Conservation (phyloP, 495 filamentous ascomycete species). For the Collariella sp. region DNA sequence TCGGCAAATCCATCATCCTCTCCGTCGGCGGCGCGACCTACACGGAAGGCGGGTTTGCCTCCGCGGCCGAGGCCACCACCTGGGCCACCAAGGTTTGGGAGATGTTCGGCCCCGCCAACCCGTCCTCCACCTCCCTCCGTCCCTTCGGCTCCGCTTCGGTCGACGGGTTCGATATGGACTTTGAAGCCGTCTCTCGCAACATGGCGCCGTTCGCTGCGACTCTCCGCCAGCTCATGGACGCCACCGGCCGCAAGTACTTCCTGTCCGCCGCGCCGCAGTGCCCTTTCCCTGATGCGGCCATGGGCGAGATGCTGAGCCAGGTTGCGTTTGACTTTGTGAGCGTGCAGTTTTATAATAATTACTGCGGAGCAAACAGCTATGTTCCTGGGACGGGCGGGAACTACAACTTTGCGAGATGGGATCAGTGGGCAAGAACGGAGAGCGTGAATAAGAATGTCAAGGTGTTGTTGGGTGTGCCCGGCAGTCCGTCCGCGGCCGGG, state of each 20-base stretch:
- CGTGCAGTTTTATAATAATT: slow-evolving; percentile 64
- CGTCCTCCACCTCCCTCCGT: slow-evolving; percentile 33
- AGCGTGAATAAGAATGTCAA: slow-evolving; percentile 56
- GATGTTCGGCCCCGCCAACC: slow-evolving; percentile 50
- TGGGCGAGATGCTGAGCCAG: slow-evolving; percentile 47
- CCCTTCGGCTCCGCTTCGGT: slow-evolving; percentile 57
- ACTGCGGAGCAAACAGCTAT: slow-evolving; percentile 53
- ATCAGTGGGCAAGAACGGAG: slow-evolving; percentile 56
- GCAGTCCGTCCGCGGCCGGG: slow-evolving; percentile 48
- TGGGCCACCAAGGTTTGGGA: slow-evolving; percentile 58
- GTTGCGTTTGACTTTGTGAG: slow-evolving; percentile 56
- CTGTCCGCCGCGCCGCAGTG: slow-evolving; percentile 63
- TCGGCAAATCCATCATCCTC: slow-evolving; percentile 57
- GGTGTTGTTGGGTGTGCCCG: slow-evolving; percentile 59
- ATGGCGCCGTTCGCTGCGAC: slow-evolving; percentile 49
- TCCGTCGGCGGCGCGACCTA: slow-evolving; percentile 60
- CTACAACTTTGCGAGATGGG: slow-evolving; percentile 66
- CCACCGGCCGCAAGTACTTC: slow-evolving; percentile 45
- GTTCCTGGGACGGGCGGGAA: slow-evolving; percentile 35
- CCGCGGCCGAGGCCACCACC: slow-evolving; percentile 39
- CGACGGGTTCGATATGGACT: slow-evolving; percentile 68
- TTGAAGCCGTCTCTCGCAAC: slow-evolving; percentile 43
- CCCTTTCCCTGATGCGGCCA: slow-evolving; percentile 52
- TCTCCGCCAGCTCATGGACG: slow-evolving; percentile 47
- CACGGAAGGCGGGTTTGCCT: slow-evolving; percentile 52